These are phyloP conservation scores for Botrytis cinerea DNA, from an alignment of 2,329 filamentous ascomycete genomes.

Conservation along the genomic window DNA sequence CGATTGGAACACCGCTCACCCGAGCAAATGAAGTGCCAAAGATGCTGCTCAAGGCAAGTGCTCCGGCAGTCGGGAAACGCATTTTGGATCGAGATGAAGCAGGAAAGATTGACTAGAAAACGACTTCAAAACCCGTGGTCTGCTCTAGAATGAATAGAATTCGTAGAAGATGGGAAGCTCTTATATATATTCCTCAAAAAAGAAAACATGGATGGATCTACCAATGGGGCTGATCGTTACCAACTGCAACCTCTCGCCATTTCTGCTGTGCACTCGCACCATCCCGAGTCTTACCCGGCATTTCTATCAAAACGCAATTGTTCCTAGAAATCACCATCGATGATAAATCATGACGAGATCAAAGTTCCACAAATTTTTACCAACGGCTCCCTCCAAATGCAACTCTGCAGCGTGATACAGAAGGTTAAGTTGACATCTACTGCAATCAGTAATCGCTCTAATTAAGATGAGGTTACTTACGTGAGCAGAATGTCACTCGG, in stretches of 20 bases:
- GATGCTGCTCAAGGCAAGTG: conserved; percentile 7
- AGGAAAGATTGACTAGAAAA: neutral
- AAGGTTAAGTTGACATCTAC: neutral
- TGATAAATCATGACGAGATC: neutral
- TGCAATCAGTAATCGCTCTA: neutral
- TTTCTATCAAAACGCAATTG: neutral
- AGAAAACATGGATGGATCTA: neutral
- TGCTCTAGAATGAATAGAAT: neutral
- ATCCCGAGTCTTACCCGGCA: neutral
- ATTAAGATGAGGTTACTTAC: neutral
- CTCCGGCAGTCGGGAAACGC: neutral
- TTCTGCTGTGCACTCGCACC: neutral
- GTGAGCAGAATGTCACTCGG: neutral
- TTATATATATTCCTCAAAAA: neutral
- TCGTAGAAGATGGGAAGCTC: neutral
- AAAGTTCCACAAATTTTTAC: neutral
- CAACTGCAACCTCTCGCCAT: neutral
- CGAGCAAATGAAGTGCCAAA: neutral
- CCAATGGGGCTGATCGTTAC: neutral
- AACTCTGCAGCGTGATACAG: neutral
- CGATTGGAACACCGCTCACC: neutral
- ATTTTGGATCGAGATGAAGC: neutral
- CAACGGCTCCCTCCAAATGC: neutral
- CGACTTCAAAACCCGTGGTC: neutral
- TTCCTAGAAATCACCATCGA: neutral